Conservation (phyloP, 2,329 filamentous ascomycete genomes). For the Aspergillus tanneri region DNA sequence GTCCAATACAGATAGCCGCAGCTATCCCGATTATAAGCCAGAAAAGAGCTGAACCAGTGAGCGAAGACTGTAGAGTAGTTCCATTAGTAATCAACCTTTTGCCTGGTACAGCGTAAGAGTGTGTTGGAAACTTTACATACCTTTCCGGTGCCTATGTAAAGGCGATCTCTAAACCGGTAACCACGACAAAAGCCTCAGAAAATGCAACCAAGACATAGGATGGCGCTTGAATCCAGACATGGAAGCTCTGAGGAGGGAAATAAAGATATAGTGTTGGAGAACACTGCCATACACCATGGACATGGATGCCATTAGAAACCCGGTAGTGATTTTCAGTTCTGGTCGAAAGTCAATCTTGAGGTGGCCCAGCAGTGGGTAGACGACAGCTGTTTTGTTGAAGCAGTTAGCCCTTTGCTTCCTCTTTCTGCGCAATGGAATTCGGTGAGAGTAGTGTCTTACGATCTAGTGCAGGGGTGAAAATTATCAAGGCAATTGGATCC, state of each 20-base stretch:
- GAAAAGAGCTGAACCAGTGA: constrained; percentile 21
- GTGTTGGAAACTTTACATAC: constrained; percentile 1
- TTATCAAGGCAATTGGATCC: constrained; percentile 67
- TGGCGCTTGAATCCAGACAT: constrained; percentile 29
- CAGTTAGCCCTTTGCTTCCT: too few species aligned
- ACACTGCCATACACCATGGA: constrained; percentile 54
- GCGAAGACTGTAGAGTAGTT: constrained; percentile 11
- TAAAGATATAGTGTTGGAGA: constrained; percentile 40
- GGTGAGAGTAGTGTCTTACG: constrained; percentile 42
- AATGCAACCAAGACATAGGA: constrained; percentile 30
- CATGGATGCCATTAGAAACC: constrained; percentile 60
- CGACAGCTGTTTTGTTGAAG: constrained; percentile 4
- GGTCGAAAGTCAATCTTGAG: constrained; percentile 14
- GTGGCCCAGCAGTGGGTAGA: constrained; percentile 59
- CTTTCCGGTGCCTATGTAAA: constrained; percentile 16
- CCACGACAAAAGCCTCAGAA: constrained; percentile 50
- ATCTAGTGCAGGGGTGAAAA: constrained; percentile 67
- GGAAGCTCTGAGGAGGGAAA: constrained; percentile 20
- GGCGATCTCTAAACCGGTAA: constrained; percentile 18
- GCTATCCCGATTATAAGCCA: constrained; percentile 21
- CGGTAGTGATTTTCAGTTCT: constrained; percentile 64
- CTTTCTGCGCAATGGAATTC: not conserved
- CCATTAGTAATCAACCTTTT: too few species aligned
- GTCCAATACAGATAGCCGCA: constrained; percentile 21
- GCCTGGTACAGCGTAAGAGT: too few species aligned